Base-by-base conservation (phyloP, 306 rosid species). In the Pueraria montana region DNA sequence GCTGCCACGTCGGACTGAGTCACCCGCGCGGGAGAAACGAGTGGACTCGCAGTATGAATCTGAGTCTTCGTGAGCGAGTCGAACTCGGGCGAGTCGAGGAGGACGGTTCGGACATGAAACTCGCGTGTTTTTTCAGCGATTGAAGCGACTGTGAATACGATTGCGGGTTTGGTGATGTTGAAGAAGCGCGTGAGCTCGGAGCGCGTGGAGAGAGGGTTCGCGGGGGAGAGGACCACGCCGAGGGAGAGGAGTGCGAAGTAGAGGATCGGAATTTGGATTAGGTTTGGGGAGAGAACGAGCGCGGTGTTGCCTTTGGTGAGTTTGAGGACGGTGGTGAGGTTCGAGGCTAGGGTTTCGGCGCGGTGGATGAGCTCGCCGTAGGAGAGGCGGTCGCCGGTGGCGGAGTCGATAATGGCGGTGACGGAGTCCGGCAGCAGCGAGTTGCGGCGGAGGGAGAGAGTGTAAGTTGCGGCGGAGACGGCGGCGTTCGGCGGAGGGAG, bases 211-310 rank as follows among this genome's bases (percentile, higher is more conserved):
- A 65, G 26, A 14, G 94, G 94, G 36, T 90, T 90, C 2, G 72
- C 79, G 0, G 91, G 94, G 0, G 94, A 87, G 86, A 90, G 34
- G 18, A 90, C 71, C 4, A 84, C 89, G 27, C 94, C 92, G 9
- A 88, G n/a, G 2, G 92, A 66, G 72, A 90, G 92, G 4, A 90
- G 82, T 8, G 92, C 86, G 87, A 90, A 87, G 89, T 79, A 81
- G 84, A 90, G 88, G 77, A 90, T 87, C 21, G 92, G 94, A 0
- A 90, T 62, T 0, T 81, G 74, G 17, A 82, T 3, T 23, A 82
- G 75, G 42, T 88, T 90, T 0, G 83, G 88, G 27, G 89, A 88
- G 70, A 90, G 81, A 5, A 90, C 6, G 23, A 88, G 80, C 0
- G 88, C 92, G 0, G 79, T 82, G 77, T 88, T 83, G 61, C 85